Conservation (phyloP, 1,284 basidiomycete species). For the Kalmanozyma brasiliensis region DNA sequence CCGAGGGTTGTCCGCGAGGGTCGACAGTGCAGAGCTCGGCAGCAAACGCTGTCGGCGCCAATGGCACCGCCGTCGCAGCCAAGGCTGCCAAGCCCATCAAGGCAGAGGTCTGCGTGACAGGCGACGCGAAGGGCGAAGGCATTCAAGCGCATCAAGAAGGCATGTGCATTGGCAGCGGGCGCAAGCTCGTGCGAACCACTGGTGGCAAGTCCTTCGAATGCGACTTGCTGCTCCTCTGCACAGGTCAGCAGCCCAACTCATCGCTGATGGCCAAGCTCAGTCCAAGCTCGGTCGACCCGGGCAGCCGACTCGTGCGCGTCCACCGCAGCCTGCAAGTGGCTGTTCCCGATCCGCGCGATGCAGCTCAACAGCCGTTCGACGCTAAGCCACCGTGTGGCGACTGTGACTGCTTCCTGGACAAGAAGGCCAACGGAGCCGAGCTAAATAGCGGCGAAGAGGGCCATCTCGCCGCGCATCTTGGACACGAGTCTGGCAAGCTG, state of each 20-base stretch:
- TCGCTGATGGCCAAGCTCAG: constrained; percentile 61
- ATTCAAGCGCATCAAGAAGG: constrained; percentile 46
- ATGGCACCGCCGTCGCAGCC: constrained; percentile 6
- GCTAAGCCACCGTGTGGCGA: constrained; percentile 62
- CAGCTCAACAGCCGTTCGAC: constrained; percentile 57
- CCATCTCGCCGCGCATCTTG: constrained; percentile 24
- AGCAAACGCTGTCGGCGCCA: constrained; percentile 9
- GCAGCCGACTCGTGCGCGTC: constrained; percentile 58
- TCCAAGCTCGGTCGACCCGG: constrained; percentile 59
- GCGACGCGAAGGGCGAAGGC: constrained; percentile 55
- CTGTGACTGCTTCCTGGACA: constrained; percentile 67
- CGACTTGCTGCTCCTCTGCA: constrained; percentile 65
- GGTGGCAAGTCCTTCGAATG: constrained; percentile 60
- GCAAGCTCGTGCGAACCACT: constrained; percentile 64
- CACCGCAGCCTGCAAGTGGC: constrained; percentile 62
- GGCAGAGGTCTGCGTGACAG: constrained; percentile 33
- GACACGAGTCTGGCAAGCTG: constrained; percentile 30
- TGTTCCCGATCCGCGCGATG: constrained; percentile 52
- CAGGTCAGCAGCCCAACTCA: constrained; percentile 66
- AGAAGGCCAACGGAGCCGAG: constrained; percentile 52
- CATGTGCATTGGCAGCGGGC: constrained; percentile 50
- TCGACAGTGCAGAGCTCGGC: constrained; percentile 46
- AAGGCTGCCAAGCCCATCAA: constrained; percentile 13
- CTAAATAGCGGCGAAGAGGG: constrained; percentile 19
- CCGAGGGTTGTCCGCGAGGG: constrained; percentile 63